Base-by-base conservation (phyloP, 2,329 filamentous ascomycete species). In the Colletotrichum karsti region DNA sequence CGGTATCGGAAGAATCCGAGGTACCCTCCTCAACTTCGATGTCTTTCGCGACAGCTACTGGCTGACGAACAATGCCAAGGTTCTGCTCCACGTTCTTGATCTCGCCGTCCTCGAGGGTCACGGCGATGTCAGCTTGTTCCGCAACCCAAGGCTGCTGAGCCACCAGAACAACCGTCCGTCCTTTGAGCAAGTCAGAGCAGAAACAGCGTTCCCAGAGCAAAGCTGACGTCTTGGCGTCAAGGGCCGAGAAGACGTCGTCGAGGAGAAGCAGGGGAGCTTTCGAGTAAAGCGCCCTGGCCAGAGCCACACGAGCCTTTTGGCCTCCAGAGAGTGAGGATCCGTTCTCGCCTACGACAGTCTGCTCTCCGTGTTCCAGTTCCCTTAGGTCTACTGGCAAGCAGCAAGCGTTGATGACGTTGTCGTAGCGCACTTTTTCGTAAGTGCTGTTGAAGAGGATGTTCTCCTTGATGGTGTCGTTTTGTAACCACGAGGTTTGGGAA, bases 181-280 rank as follows among this genome's bases (percentile, higher is more conserved):
- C 85, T 20, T 79, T 79, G 9, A 90, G 79, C 26, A 90, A 72
- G 53, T 87, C 85, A 51, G 82, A 80, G 66, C 87, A 88, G 72
- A 90, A 90, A 70, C 85, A 88, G 61, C 84, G 79, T 64, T 87
- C 82, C 84, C 87, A 90, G 2, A 90, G 80, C 3, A 81, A 78
- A 15, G 85, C 84, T 1, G 85, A 84, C 0, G 88, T 90, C 70
- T 88, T 87, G 18, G 87, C 82, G 71, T 90, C 88, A 1, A 90
- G 79, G 0, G 88, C 88, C 1, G 87, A 87, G 70, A 90, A 88
- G 3, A 89, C 82, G 65, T 90, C 88, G 69, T 90, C 88, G 1
- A 90, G 81, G 1, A 90, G 77, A 22, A 90, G 77, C 2, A 89
- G 78, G 2, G 85, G 79, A 0, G 87, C 83, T 60, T 84, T 84